Evolutionary conservation across 179 eudicot species (phyloP).

Genomic region (Gypsophila paniculata): DNA sequence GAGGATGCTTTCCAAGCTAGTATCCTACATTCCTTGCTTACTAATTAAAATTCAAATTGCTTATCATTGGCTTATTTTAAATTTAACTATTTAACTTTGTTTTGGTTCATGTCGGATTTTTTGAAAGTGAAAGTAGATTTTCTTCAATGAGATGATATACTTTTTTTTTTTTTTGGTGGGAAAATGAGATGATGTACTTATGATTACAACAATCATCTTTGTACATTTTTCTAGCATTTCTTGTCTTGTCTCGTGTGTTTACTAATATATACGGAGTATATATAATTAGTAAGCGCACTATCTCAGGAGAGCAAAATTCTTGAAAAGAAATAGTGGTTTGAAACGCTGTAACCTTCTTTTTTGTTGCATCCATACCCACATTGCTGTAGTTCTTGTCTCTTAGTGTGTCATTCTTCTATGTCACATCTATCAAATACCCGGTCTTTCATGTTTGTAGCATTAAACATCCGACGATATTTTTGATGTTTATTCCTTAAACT

Average conservation of each 20-base stretch:
- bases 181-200: background rate
- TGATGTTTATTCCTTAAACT: constrained; percentile 43
- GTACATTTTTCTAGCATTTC: background rate
- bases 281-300: background rate
- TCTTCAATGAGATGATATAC: background rate
- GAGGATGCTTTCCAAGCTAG: constrained; percentile 89
- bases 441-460: constrained; percentile 2
- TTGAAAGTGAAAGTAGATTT: background rate
- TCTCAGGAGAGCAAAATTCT: background rate
- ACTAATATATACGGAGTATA: too few species aligned
- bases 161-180: too few species aligned
- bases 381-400: background rate
- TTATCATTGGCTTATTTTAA: background rate
- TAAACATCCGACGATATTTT: background rate
- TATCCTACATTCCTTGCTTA: constrained; percentile 37
- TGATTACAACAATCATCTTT: background rate
- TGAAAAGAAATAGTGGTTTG: background rate
- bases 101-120: background rate
- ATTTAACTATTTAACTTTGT: background rate
- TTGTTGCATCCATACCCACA: background rate
- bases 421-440: background rate
- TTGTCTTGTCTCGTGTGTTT: too few species aligned
- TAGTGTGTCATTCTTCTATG: background rate
- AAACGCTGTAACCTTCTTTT: background rate
- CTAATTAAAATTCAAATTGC: background rate